These are phyloP conservation scores for Neofusicoccum ribis DNA, from an alignment of 2,329 filamentous ascomycete species.

Conservation along the genomic window DNA sequence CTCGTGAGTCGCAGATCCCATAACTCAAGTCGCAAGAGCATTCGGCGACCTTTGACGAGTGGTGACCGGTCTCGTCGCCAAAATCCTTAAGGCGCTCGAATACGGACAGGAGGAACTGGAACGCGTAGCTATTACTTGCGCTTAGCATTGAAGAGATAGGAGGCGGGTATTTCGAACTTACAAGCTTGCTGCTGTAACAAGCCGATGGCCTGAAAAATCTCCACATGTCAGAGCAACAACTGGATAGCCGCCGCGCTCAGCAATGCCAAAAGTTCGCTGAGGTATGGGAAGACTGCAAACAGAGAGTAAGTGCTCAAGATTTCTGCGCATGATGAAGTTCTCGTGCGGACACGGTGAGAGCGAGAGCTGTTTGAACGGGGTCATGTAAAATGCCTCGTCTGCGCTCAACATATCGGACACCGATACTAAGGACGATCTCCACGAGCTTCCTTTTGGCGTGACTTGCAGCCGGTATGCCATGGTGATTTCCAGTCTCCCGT, in stretches of 20 bases:
- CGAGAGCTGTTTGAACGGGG: background rate
- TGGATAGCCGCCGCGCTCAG: background rate
- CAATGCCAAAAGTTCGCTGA: no score
- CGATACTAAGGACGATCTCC: background rate
- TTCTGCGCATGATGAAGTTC: conserved; percentile 19
- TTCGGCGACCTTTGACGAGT: background rate
- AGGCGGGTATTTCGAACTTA: background rate
- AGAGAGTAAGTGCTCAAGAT: conserved; percentile 22
- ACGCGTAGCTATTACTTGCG: background rate
- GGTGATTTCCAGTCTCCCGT: conserved; percentile 5
- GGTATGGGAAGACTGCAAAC: conserved; percentile 21
- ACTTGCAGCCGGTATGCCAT: conserved; percentile 9
- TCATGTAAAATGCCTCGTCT: background rate
- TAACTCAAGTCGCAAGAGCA: background rate
- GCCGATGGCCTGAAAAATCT: conserved; percentile 22
- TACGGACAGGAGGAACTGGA: background rate
- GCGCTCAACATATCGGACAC: background rate
- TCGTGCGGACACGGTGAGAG: background rate
- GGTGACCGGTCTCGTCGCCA: background rate
- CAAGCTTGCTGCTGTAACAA: conserved; percentile 21
- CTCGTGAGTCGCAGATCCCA: background rate
- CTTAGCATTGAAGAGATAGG: no score
- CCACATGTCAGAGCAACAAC: conserved; percentile 22
- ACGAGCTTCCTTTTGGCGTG: background rate
- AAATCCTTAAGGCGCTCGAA: background rate